Evolutionary conservation across 2,329 filamentous ascomycete genomes (phyloP).

Genomic region (Trichophyton schoenleinii): DNA sequence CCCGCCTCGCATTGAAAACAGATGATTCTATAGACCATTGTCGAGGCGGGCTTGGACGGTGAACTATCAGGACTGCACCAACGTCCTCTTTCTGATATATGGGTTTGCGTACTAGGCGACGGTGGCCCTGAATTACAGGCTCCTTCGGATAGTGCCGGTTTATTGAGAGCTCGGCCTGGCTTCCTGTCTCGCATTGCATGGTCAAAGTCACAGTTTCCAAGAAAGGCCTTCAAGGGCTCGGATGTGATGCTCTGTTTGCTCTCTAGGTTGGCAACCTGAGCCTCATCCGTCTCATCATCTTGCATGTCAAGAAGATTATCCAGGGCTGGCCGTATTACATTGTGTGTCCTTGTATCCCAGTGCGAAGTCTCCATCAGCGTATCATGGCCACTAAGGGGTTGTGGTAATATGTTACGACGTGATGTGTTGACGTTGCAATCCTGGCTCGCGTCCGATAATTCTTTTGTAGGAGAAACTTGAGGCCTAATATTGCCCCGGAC

Average conservation of each 20-base stretch:
- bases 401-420: not conserved
- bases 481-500: not conserved
- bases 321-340: not conserved
- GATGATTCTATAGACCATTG: not conserved
- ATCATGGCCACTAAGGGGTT: not conserved
- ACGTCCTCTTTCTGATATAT: not conserved
- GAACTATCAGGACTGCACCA: not conserved
- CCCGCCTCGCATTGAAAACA: constrained; percentile 10
- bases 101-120: not conserved
- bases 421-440: not conserved
- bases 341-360: not conserved
- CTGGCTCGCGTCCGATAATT: not conserved
- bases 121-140: not conserved
- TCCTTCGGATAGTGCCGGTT: not conserved
- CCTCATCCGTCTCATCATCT: not conserved
- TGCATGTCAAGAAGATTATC: not conserved
- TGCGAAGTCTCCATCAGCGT: not conserved
- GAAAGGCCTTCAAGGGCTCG: not conserved
- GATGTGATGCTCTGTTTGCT: not conserved
- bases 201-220: not conserved
- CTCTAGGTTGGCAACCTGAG: no score
- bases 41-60: not conserved
- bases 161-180: not conserved
- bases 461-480: not conserved
- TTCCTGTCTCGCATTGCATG: not conserved